Evolutionary conservation across 2,329 filamentous ascomycete genomes (phyloP), one percentile per base, ranked within the genome.

Genomic region (Diplocarpon rosae): DNA sequence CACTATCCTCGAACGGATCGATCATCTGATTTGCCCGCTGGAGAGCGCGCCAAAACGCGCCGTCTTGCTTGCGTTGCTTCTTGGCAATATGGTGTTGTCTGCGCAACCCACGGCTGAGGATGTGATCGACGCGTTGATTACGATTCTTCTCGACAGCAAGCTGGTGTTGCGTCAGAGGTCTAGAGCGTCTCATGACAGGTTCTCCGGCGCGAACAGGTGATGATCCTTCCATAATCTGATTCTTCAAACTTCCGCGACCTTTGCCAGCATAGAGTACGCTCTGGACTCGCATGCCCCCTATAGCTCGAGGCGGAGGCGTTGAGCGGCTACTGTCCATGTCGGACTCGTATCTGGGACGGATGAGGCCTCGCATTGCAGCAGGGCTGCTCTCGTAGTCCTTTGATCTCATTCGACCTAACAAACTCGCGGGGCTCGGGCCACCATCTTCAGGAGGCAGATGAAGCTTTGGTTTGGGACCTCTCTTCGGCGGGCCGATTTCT

Each of bases 101-200:
- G 39, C 82, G 76, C 29, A 90, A 67, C 27, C 82, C 80, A n/a
- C 80, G 77, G 53, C 86, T 81, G 13, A 92, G 73, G 41, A 87
- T 85, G 56, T 88, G 82, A 57, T 88, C 82, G n/a, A 90, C 85
- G 5, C 85, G 78, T 57, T 85, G 78, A 49, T 78, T 83, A 14
- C 85, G 73, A 62, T 89, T 88, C 44, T 80, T 75, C 62, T 88
- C 84, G 1, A 92, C 83, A 0, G 85, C 85, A 32, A 88, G 69
- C 63, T 92, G 85, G 62, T 92, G 85, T 30, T 84, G 83, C 0
- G 85, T 92, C 0, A 86, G 76, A 2, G 85, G 85, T 1, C 85
- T 75, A 8, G 81, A 78, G 59, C 87, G 80, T 46, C 76, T 68
- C 15, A 70, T 68, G 15, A 54, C 37, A 52, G 39, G 61, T 55